These are phyloP conservation scores for Teunomyces barrocoloradensis DNA, from an alignment of 805 yeast genomes.

Conservation along the genomic window DNA sequence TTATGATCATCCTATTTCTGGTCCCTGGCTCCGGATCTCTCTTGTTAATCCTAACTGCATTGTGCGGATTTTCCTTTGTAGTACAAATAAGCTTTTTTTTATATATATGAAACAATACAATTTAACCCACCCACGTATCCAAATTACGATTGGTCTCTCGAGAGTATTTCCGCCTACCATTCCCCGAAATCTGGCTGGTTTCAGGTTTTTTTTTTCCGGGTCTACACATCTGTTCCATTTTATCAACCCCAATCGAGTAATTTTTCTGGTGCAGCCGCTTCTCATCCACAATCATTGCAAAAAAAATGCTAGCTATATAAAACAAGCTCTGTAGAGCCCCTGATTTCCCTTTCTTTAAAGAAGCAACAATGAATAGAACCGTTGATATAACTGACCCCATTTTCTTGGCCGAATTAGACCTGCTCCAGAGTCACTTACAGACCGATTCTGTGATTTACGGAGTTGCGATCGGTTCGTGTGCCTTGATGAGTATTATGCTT, in stretches of 20 bases:
- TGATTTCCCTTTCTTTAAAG: background rate
- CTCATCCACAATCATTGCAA: background rate
- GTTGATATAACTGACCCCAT: background rate
- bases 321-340: background rate
- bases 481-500: conserved; percentile 5
- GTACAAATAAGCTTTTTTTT: too few species aligned
- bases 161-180: too few species aligned
- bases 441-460: conserved; percentile 8
- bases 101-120: too few species aligned
- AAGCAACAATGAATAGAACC: background rate
- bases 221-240: background rate
- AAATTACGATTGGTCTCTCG: too few species aligned
- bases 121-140: too few species aligned
- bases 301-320: background rate
- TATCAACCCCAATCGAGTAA: background rate
- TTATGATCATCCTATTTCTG: too few species aligned
- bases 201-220: background rate
- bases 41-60: too few species aligned
- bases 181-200: background rate
- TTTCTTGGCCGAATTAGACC: background rate
- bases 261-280: background rate
- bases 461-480: conserved; percentile 10
- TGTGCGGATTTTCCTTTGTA: too few species aligned
- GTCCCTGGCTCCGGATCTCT: too few species aligned
- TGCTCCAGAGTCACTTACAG: background rate